These are phyloP conservation scores for Lepidium campestre DNA, from an alignment of 441 rosid genomes.

Conservation along the genomic window DNA sequence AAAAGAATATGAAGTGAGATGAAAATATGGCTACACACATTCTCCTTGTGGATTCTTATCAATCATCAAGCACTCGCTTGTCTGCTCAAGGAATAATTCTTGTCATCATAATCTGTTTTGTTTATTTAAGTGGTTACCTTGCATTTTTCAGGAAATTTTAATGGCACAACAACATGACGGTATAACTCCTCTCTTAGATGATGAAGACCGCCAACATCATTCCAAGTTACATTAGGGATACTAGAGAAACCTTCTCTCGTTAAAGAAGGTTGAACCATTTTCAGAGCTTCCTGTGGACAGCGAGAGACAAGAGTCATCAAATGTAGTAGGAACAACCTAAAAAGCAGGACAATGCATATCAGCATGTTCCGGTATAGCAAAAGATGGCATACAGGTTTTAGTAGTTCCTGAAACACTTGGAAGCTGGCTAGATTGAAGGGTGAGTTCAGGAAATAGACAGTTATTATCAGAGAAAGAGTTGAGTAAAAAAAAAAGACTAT, in stretches of 20 bases:
- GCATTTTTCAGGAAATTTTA: slow-evolving; percentile 59
- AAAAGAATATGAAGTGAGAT: neutral
- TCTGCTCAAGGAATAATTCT: too few relatives aligned
- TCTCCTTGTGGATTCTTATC: too few relatives aligned
- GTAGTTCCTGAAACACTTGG: too few relatives aligned
- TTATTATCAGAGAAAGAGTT: too few relatives aligned
- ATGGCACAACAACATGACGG: slow-evolving; percentile 41
- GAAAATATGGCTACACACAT: too few relatives aligned
- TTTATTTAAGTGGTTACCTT: slow-evolving; percentile 34
- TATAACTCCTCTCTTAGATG: slow-evolving; percentile 47
- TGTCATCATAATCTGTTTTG: neutral
- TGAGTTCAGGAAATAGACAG: too few relatives aligned
- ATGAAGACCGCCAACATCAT: slow-evolving; percentile 81
- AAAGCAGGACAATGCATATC: neutral
- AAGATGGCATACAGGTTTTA: neutral
- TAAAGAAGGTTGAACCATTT: slow-evolving; percentile 32
- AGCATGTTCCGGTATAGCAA: neutral
- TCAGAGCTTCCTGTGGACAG: neutral
- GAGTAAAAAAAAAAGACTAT: too few relatives aligned
- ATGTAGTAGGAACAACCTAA: neutral
- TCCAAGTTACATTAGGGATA: slow-evolving; percentile 66
- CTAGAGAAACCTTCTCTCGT: slow-evolving; percentile 73
- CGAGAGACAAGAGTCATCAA: too few relatives aligned
- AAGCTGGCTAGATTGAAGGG: too few relatives aligned
- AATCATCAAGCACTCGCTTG: too few relatives aligned